Base-by-base conservation (phyloP, 2,329 filamentous ascomycete genomes). In the Sporothrix humicola region DNA sequence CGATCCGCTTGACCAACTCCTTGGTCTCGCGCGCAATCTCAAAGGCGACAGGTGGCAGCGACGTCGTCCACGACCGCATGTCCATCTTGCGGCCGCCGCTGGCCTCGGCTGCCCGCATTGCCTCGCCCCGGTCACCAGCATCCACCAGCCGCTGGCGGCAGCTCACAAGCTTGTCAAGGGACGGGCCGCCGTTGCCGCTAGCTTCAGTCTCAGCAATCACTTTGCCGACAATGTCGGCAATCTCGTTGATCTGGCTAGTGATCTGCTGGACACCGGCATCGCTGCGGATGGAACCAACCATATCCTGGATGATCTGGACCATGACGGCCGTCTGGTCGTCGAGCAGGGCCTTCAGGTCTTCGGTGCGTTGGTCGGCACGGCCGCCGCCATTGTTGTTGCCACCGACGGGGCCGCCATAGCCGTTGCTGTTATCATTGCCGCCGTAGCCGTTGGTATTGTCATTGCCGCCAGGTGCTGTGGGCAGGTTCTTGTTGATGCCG, bases 11-110 rank as follows among this genome's bases (percentile, higher is more conserved):
- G 56, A 89, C 87, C 74, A 93, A 83, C 80, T 93, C 93, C 84
- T 95, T 96, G 70, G 92, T 92, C 82, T 94, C 92, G 74, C 92
- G 87, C 7, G 92, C 93, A 79, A 95, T 92, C 82, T 94, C 92
- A 81, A 97, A 97, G n/a, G 93, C 93, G 77, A 96, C 90, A 1
- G 93, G 93, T 12, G 93, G 93, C 69, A 97, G 83, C 42, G 89
- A 90, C 80, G 92, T 90, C 72, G 88, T 91, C 85, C 91, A 91
- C 79, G 86, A 85, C 75, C 85, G 85, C 88, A 88, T 90, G 76
- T 88, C 86, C 74, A 85, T 83, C 72, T 86, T 85, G 58, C 85
- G 85, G 65, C 88, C 83, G 56, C 85, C 84, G 17, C 85, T 82
- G 66, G 86, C 87, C 46, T 74, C 75, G 2, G 85, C 82, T 50